These are phyloP conservation scores for Aspergillus pseudonomiae DNA, from an alignment of 2,329 filamentous ascomycete genomes.

Conservation along the genomic window DNA sequence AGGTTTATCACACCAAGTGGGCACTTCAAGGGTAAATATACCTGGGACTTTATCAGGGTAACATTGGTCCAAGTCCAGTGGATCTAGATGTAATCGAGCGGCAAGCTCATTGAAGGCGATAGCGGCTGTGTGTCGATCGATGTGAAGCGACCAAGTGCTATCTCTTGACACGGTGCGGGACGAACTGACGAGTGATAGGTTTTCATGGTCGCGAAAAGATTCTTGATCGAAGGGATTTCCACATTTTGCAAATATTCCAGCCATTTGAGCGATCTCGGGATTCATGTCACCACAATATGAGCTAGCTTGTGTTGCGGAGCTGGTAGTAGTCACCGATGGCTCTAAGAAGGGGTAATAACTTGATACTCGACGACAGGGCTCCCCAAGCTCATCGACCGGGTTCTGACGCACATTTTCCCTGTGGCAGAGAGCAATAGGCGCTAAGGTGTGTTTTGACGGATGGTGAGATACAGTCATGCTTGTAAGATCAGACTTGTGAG, in stretches of 20 bases:
- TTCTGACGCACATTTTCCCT: conserved; percentile 14
- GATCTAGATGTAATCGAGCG: conserved; percentile 23
- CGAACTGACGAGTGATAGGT: conserved; percentile 24
- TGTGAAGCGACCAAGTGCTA: conserved; percentile 24
- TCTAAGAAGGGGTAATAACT: conserved; percentile 19
- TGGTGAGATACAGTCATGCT: conserved; percentile 36
- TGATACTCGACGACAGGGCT: conserved; percentile 13
- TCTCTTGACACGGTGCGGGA: conserved; percentile 25
- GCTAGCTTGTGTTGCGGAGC: conserved; percentile 16
- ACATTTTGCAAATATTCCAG: conserved; percentile 5
- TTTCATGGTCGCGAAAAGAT: conserved; percentile 7
- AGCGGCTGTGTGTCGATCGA: conserved; percentile 29
- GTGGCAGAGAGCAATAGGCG: conserved; percentile 25
- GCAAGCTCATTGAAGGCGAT: conserved; percentile 37
- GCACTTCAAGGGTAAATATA: background rate
- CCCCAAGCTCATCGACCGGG: conserved; percentile 20
- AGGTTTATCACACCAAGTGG: background rate
- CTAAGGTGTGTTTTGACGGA: conserved; percentile 32
- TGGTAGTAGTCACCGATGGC: background rate
- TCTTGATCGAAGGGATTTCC: conserved; percentile 12
- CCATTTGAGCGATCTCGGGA: background rate
- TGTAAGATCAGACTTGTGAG: conserved; percentile 37
- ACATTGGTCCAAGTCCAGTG: conserved; percentile 19
- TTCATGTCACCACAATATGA: conserved; percentile 19
- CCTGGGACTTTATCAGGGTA: background rate